Conservation (phyloP, 139 green algal species). For the Chlamydomonas incerta region DNA sequence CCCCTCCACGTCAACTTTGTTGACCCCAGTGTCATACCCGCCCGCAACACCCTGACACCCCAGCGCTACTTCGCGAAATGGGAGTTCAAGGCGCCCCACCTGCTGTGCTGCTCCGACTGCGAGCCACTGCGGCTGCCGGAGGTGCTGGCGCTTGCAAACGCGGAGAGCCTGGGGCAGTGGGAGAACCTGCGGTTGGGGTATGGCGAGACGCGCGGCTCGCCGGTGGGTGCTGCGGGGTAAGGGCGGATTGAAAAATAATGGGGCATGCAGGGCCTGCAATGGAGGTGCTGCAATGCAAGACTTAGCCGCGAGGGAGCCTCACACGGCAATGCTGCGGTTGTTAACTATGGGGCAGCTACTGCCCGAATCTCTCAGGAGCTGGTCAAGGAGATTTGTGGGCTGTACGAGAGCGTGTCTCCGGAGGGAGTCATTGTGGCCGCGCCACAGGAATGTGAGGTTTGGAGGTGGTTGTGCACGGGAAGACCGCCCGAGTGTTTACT, state of each 20-base stretch:
- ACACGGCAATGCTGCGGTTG: too few species aligned
- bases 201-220: slow-evolving; percentile 71
- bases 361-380: too few species aligned
- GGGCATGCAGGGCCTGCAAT: too few species aligned
- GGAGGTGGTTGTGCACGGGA: too few species aligned
- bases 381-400: slow-evolving; percentile 54
- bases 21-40: too few species aligned
- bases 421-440: slow-evolving; percentile 63
- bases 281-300: too few species aligned
- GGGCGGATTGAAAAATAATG: too few species aligned
- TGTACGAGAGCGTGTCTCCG: slow-evolving; percentile 53
- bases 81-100: slow-evolving; percentile 69
- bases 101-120: slow-evolving; percentile 77
- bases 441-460: slow-evolving; percentile 58
- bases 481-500: too few species aligned
- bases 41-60: not conserved
- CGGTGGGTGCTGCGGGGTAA: slow-evolving; percentile 31
- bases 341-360: too few species aligned
- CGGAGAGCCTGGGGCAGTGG: slow-evolving; percentile 61
- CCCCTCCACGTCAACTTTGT: too few species aligned
- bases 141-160: slow-evolving; percentile 64
- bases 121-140: slow-evolving; percentile 69
- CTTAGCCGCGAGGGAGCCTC: too few species aligned
- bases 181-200: slow-evolving; percentile 66
- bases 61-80: slow-evolving; percentile 79